Evolutionary conservation across 2,329 filamentous ascomycete species (phyloP).

Genomic region (Oidium heveae): DNA sequence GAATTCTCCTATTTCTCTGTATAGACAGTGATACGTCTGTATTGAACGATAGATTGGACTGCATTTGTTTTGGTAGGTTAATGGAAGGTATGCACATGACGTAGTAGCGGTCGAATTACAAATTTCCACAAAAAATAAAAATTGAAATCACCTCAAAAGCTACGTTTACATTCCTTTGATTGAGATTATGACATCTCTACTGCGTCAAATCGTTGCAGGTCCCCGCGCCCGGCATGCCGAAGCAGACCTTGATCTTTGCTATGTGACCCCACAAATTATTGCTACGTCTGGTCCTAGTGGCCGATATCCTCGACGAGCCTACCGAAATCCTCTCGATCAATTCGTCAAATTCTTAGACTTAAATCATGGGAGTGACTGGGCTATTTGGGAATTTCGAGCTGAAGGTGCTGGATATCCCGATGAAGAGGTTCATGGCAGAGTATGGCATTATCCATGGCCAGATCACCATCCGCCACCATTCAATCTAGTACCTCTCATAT

Average conservation of each 20-base stretch:
- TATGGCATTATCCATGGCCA: slow-evolving; percentile 85
- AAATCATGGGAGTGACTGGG: slow-evolving; percentile 66
- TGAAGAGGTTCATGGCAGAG: slow-evolving; percentile 57
- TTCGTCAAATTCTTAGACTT: slow-evolving; percentile 71
- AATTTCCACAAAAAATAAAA: no score
- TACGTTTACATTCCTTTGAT: no score
- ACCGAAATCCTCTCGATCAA: slow-evolving; percentile 74
- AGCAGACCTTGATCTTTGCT: slow-evolving; percentile 79
- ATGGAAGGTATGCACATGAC: no score
- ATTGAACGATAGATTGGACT: no score
- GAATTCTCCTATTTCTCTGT: no score
- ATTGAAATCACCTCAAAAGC: no score
- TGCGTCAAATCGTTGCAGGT: slow-evolving; percentile 78
- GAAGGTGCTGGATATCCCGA: slow-evolving; percentile 94
- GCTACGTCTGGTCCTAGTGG: slow-evolving; percentile 62
- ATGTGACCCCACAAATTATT: slow-evolving; percentile 59
- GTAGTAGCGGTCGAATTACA: no score
- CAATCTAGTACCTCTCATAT: slow-evolving; percentile 60
- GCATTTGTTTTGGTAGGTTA: no score
- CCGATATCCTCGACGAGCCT: slow-evolving; percentile 73
- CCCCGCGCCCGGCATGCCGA: slow-evolving; percentile 66
- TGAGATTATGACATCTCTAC: slow-evolving; percentile 38
- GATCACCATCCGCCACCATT: slow-evolving; percentile 96
- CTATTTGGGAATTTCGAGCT: slow-evolving; percentile 93
- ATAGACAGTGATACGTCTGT: no score